Conservation (phyloP, 108 stramenopile genomes). For the Cylindrotheca fusiformis region DNA sequence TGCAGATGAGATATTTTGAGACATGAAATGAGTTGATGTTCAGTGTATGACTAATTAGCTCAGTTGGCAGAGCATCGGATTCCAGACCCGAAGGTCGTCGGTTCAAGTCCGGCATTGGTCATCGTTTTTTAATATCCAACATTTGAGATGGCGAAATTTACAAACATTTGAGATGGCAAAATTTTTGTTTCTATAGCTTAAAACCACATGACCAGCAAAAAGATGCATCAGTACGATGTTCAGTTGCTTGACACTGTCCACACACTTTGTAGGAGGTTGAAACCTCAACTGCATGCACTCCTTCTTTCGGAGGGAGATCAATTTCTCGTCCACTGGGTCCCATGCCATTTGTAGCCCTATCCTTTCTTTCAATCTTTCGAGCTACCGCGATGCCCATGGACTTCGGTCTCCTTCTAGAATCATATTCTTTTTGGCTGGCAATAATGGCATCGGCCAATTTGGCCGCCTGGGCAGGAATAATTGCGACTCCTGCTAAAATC, state of each 20-base stretch:
- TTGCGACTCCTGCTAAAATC: constrained; percentile 72
- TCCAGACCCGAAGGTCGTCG: constrained; percentile 75
- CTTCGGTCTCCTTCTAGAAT: constrained; percentile 38
- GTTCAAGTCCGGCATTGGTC: constrained; percentile 72
- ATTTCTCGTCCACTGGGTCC: neutral
- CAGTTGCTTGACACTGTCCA: constrained; percentile 47
- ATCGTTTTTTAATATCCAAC: constrained; percentile 24
- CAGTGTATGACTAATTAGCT: constrained; percentile 39
- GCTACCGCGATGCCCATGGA: neutral
- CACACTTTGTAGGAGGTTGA: constrained; percentile 14
- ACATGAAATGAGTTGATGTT: no score
- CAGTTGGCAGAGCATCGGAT: constrained; percentile 79
- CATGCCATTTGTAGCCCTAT: neutral
- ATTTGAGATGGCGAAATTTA: no score
- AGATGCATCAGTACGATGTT: constrained; percentile 42
- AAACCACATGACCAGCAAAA: constrained; percentile 64
- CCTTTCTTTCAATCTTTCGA: neutral
- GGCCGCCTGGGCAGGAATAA: constrained; percentile 77
- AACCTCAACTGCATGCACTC: neutral
- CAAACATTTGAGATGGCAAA: neutral
- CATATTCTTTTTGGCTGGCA: constrained; percentile 12
- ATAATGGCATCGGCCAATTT: constrained; percentile 41
- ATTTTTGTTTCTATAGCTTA: neutral
- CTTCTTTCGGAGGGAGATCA: constrained; percentile 1
- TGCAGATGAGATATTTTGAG: no score